A percentile compares a stretch with the other conserved stretches of the same genome.
These are phyloP conservation scores for Alnus glutinosa DNA, from an alignment of 306 rosid genomes.

Conservation along the genomic window DNA sequence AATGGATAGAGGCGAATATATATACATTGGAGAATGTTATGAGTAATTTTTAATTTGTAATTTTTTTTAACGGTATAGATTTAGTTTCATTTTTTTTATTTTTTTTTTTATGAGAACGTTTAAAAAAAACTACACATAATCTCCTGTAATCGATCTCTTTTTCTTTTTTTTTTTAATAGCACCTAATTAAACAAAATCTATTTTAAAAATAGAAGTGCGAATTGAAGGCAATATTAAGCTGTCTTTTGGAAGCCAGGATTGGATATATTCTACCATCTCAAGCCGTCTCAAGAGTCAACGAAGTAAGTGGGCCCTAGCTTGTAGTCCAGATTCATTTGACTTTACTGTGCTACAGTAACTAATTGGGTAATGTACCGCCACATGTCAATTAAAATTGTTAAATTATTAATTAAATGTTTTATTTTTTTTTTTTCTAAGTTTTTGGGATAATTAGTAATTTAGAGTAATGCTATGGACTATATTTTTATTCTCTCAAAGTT, in stretches of 20 bases:
- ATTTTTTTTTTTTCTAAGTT: too few species aligned
- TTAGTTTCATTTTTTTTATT: too few species aligned
- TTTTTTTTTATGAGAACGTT: too few species aligned
- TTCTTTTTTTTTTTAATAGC: too few species aligned
- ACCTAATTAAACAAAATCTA: not conserved
- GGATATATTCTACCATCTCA: constrained; percentile 24
- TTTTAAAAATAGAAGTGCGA: constrained; percentile 15
- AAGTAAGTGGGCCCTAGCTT: constrained; percentile 21
- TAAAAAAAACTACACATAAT: too few species aligned
- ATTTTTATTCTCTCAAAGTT: too few species aligned
- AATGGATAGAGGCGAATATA: constrained; percentile 6
- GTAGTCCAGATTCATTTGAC: constrained; percentile 21
- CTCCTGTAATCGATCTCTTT: too few species aligned
- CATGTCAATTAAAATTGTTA: constrained; percentile 18
- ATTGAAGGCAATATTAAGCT: constrained; percentile 22
- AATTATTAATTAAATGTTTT: too few species aligned
- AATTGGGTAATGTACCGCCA: constrained; percentile 21
- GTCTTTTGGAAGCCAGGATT: constrained; percentile 29
- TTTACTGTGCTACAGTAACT: constrained; percentile 12
- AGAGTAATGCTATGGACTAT: too few species aligned
- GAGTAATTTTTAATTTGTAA: not conserved
- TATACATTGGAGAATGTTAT: constrained; percentile 5
- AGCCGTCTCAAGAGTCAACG: constrained; percentile 31
- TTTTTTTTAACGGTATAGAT: too few species aligned
- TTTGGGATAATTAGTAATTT: too few species aligned